phyloP scores from a whole-genome alignment of 169 alveolate species.

The Blepharisma undulans region DNA sequence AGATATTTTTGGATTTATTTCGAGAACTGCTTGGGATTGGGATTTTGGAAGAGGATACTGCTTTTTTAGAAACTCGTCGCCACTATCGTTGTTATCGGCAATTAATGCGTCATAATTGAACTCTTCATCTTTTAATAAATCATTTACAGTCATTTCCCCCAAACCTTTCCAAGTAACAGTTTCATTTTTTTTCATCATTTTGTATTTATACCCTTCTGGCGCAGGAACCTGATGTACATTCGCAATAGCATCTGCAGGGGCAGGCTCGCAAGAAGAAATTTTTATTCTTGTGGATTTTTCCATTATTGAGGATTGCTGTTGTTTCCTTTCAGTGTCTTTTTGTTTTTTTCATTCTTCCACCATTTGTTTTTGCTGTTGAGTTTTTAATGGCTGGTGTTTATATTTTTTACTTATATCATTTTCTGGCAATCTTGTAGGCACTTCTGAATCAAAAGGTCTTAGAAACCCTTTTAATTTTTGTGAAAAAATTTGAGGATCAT shows the following conservation, averaged over 20 bases:
- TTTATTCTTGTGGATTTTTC: background rate
- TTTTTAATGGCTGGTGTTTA: background rate
- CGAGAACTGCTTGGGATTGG: background rate
- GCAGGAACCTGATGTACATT: background rate
- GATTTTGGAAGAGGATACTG: background rate
- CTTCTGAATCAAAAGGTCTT: background rate
- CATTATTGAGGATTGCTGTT: background rate
- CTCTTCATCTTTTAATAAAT: background rate
- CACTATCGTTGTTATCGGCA: background rate
- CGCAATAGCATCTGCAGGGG: background rate
- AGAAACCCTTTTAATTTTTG: background rate
- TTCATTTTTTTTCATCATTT: background rate
- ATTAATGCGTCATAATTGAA: background rate
- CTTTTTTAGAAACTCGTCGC: background rate
- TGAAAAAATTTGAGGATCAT: background rate
- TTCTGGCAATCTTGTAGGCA: background rate
- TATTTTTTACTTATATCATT: background rate
- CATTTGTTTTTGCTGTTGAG: background rate
- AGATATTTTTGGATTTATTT: background rate
- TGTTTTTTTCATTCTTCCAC: slow-evolving; percentile 18
- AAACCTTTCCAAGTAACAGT: background rate
- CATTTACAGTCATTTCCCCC: background rate
- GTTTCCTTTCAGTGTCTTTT: slow-evolving; percentile 11
- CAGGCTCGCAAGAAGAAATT: background rate
- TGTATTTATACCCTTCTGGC: background rate